A percentile compares a stretch with the other conserved stretches of the same genome.
These are phyloP conservation scores for Lunularia cruciata DNA, from an alignment of 225 moss, liverwort and hornwort genomes.

Conservation along the genomic window DNA sequence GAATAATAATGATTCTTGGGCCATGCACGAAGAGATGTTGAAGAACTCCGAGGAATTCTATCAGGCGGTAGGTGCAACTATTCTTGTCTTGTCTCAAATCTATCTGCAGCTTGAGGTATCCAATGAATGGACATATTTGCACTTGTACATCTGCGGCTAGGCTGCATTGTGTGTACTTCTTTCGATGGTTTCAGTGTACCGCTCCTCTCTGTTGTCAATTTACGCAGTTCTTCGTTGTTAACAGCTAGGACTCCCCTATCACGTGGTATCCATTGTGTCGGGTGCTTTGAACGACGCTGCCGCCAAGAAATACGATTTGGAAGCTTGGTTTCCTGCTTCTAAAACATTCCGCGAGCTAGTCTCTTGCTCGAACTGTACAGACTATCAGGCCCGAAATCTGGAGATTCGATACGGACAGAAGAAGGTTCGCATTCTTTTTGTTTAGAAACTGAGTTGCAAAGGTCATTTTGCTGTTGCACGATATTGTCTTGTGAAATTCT, in stretches of 20 bases:
- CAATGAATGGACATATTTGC: no score
- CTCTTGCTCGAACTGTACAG: slow-evolving; percentile 95
- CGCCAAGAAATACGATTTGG: slow-evolving; percentile 96
- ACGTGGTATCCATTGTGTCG: slow-evolving; percentile 86
- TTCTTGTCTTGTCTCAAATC: background rate
- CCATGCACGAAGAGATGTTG: slow-evolving; percentile 84
- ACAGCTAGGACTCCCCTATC: slow-evolving; percentile 88
- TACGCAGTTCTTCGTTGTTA: background rate
- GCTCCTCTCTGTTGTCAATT: no score
- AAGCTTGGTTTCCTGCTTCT: slow-evolving; percentile 93
- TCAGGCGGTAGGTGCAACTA: slow-evolving; percentile 48
- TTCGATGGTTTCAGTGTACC: background rate
- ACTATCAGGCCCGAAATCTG: slow-evolving; percentile 79
- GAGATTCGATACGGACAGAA: slow-evolving; percentile 85
- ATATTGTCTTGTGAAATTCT: background rate
- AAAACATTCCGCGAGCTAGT: slow-evolving; percentile 82
- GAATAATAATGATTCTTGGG: slow-evolving; percentile 71
- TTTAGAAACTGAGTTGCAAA: no score
- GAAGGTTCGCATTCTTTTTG: slow-evolving; percentile 36
- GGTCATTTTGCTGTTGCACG: background rate
- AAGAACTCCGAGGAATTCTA: slow-evolving; percentile 90
- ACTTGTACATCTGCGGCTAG: no score
- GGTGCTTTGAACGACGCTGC: slow-evolving; percentile 90
- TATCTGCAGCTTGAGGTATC: no score
- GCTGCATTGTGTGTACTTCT: no score